These are phyloP conservation scores for Pythium volutum DNA, from an alignment of 352 stramenopile species.

Conservation along the genomic window DNA sequence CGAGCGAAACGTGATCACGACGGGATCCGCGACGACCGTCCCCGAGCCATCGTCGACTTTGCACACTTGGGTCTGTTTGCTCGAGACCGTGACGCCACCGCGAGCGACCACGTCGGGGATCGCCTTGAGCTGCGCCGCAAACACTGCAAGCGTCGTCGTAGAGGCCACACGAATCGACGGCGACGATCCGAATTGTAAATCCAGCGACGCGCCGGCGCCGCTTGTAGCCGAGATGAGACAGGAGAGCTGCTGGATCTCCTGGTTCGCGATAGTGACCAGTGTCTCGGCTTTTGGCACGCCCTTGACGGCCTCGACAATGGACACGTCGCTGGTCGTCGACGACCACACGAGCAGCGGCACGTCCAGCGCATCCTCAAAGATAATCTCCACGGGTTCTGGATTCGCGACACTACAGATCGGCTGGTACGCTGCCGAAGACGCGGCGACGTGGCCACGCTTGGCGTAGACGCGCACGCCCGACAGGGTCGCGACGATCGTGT, in stretches of 20 bases:
- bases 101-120: constrained; percentile 33
- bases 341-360: constrained; percentile 53
- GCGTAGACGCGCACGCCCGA: constrained; percentile 46
- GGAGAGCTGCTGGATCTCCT: constrained; percentile 47
- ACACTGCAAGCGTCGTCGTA: constrained; percentile 28
- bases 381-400: constrained; percentile 38
- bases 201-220: constrained; percentile 37
- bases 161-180: constrained; percentile 31
- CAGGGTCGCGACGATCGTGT: constrained; percentile 37
- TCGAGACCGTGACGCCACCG: constrained; percentile 57
- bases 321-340: constrained; percentile 53
- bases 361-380: constrained; percentile 61
- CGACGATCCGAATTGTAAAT: constrained; percentile 42
- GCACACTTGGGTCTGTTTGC: constrained; percentile 33
- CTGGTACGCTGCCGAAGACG: constrained; percentile 31
- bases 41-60: constrained; percentile 30
- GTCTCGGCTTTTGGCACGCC: constrained; percentile 33
- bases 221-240: constrained; percentile 43
- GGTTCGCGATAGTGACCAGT: constrained; percentile 49
- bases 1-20: constrained; percentile 45
- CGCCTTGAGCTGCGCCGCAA: constrained; percentile 52
- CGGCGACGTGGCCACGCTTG: constrained; percentile 22
- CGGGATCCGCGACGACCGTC: constrained; percentile 9
- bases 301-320: constrained; percentile 56
- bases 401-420: constrained; percentile 61